Base-by-base conservation (phyloP, 2,329 filamentous ascomycete species). In the Cladosporium sp. region DNA sequence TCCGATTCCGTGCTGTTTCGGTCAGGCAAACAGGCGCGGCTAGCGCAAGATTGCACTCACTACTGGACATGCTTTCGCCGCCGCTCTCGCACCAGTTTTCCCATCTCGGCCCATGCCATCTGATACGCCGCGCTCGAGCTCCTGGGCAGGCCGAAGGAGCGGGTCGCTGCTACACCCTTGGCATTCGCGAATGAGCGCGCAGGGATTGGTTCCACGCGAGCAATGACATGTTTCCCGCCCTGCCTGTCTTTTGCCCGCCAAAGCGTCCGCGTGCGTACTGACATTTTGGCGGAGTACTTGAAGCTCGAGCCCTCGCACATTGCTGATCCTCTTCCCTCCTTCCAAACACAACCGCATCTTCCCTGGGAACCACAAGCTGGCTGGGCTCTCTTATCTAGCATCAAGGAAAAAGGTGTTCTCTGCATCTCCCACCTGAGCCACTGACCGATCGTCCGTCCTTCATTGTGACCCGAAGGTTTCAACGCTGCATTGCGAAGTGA, bases 371-470 rank as follows among this genome's bases (percentile, higher is more conserved):
- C 13, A 20, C 17, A 34, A 8, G 45, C 45, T 48, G 25, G 25
- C 28, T 19, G 25, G 17, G 45, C 6, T 12, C 17, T 55, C 32
- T 45, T 55, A 55, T 55, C 52, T 55, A 55, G 52, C 52, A 55
- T 42, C 52, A 55, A 55, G 40, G 39, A 44, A 55, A 55, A 55
- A 28, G 32, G 32, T 45, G 40, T 45, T 45, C 37, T 45, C 19
- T 22, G 39, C 40, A 47, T 44, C 52, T 32, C 24, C 24, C 40
- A 12, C 28, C 52, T 39, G 52, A 45, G 42, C 52, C 52, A 55
- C 40, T 36, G 52, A 55, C 40, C 52, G 28, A 47, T 42, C 22
- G 40, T 55, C 40, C 22, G 40, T 55, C 40, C 40, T 45, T 28
- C 24, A 25, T 37, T 55, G 52, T 55, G 52, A 55, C 52, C 32